Evolutionary conservation across 306 rosid species (phyloP), one percentile per base, ranked within the genome.

Genomic region (Acacia crassicarpa): DNA sequence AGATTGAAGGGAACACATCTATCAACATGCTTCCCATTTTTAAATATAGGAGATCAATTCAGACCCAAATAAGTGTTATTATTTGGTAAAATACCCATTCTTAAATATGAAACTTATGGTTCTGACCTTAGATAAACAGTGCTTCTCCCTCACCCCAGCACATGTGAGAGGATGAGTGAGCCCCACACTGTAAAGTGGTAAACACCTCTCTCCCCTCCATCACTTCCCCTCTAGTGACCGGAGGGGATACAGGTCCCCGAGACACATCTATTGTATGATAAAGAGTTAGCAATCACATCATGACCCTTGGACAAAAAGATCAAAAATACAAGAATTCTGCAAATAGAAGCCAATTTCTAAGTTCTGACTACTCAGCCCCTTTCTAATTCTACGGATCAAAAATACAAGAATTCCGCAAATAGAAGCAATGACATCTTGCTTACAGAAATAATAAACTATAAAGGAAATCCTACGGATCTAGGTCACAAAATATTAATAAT

Each of bases 41-140:
- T 44, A 44, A 44, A 44, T 44, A 44, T 11, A 44, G 14, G 13
- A 3, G 14, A 44, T 44, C 48, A 44, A 44, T 44, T 44, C 46
- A 43, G 46, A 44, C 48, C 13, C 48, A 44, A 44, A 44, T 44
- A 44, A 44, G 48, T 44, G 56, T 35, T n/a, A 3, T 58, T 74
- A 53, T 44, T 68, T 40, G 51, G 62, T 48, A 45, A 69, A 56
- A 59, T 59, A 67, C 71, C 49, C 74, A 72, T 35, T 40, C 74
- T 83, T 20, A 73, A 63, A 63, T 72, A 63, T 22, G 84, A n/a
- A 81, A 78, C 46, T 43, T 27, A 32, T 16, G 49, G 49, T 65
- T 63, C 25, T 41, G 61, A 30, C 80, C 54, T 62, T 77, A 48
- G 63, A 48, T 48, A 30, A 76, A 46, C 54, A 33, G 72, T 63